Percentiles rank a stretch among this genome's conserved stretches.
These are phyloP conservation scores for Pseudopyricularia cyperi DNA, from an alignment of 2,329 filamentous ascomycete genomes.

Conservation along the genomic window DNA sequence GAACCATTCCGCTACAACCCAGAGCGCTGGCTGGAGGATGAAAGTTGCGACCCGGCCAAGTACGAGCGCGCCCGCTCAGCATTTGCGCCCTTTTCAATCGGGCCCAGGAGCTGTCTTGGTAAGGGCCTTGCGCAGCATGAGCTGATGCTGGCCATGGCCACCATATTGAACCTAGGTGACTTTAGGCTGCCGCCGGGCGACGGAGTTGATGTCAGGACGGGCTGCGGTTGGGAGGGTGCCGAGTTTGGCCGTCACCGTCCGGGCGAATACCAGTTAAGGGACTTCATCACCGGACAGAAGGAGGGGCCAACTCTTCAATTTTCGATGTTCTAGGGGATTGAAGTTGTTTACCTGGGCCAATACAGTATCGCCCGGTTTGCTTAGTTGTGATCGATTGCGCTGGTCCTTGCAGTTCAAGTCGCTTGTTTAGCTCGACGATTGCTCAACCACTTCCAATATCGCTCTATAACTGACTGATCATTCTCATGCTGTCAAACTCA, in stretches of 20 bases:
- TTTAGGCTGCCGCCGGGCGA: conserved; percentile 36
- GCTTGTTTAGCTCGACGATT: too few species aligned
- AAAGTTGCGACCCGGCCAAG: conserved; percentile 32
- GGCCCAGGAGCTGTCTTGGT: conserved; percentile 58
- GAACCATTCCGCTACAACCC: conserved; percentile 45
- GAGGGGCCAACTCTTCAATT: conserved; percentile 59
- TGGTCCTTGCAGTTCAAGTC: too few species aligned
- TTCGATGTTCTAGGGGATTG: conserved; percentile 2
- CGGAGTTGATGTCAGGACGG: conserved; percentile 35
- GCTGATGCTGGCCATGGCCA: conserved; percentile 48
- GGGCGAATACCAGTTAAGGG: conserved; percentile 56
- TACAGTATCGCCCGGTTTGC: too few species aligned
- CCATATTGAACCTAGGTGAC: conserved; percentile 49
- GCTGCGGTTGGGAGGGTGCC: conserved; percentile 28
- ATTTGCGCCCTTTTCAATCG: conserved; percentile 63
- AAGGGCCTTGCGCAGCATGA: conserved; percentile 57
- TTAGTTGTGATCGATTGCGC: too few species aligned
- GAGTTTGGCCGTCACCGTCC: conserved; percentile 41
- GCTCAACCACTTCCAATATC: too few species aligned
- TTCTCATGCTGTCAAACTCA: too few species aligned
- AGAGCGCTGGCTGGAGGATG: conserved; percentile 47
- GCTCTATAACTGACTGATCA: too few species aligned
- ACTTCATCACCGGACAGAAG: conserved; percentile 66
- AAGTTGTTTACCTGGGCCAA: too few species aligned
- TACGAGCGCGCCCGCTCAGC: conserved; percentile 47